Evolutionary conservation across 2,329 filamentous ascomycete genomes (phyloP), one percentile per base, ranked within the genome.

Genomic region (Colletotrichum aenigma): DNA sequence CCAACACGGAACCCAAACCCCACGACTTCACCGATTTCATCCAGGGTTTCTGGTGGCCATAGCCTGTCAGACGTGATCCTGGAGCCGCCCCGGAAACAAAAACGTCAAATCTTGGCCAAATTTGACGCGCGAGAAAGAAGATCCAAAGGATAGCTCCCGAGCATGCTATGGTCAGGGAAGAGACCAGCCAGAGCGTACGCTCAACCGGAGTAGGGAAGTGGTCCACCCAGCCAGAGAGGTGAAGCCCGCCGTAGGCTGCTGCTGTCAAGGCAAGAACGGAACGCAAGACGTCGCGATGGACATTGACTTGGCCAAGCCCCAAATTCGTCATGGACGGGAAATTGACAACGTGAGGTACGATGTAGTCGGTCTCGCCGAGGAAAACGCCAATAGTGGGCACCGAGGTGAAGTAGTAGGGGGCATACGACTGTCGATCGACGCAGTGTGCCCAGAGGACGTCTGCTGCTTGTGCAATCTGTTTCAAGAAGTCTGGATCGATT

Each of bases 181-280:
- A 68, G 4, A 68, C 74, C 7, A 80, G 69, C 78, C 80, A 82
- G 18, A 81, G 52, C 70, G 75, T 80, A 60, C 48, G 43, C 56
- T 82, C 81, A 4, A 71, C 30, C 6, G 36, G 30, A 15, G 76
- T 78, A 1, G 80, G 79, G 64, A 81, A 82, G 64, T 81, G 75
- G 26, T 81, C 78, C 28, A 80, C 78, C 80, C 80, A 82, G 9
- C 78, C 80, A 3, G 78, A 75, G 10, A 79, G 64, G 60, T 82
- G 81, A 5, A 81, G 64, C 16, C 66, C 71, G 21, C 75, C 75
- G 24, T 75, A 76, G 6, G 66, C 71, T 24, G 74, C 74, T 18
- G 71, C 71, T 9, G 72, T 75, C 36, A 76, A 32, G 10, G 71
- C 75, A 28, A 74, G 38, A 8, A 75, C 64, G 15, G 71, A 71